These are phyloP conservation scores for Microstroma glucosiphilum DNA, from an alignment of 1,284 basidiomycete species.

Conservation along the genomic window DNA sequence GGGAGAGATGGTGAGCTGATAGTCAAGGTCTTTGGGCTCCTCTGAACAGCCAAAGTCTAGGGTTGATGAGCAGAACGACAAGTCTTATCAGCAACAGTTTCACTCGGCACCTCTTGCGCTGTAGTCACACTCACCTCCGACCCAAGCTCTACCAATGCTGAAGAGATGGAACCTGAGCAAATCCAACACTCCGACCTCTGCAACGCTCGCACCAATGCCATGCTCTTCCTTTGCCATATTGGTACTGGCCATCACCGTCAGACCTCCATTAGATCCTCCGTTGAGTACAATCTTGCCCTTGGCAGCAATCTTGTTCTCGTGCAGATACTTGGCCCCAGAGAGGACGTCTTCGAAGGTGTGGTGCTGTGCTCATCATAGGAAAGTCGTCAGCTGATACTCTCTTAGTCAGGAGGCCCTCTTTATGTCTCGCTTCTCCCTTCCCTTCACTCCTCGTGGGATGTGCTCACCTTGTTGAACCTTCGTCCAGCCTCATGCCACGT, in stretches of 20 bases:
- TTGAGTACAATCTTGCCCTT: slow-evolving; percentile 70
- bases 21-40: slow-evolving; percentile 41
- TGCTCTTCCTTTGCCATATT: slow-evolving; percentile 72
- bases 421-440: too few species aligned
- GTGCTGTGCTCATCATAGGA: too few species aligned
- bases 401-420: neutral
- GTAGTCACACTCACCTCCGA: slow-evolving; percentile 16
- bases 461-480: slow-evolving; percentile 24
- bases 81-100: too few species aligned
- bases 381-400: too few species aligned
- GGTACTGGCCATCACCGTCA: slow-evolving; percentile 70
- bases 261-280: slow-evolving; percentile 55
- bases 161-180: slow-evolving; percentile 56
- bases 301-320: slow-evolving; percentile 65
- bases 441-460: too few species aligned
- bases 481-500: slow-evolving; percentile 53
- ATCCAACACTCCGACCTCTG: slow-evolving; percentile 61
- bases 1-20: slow-evolving; percentile 41
- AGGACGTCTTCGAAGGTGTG: slow-evolving; percentile 68
- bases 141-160: slow-evolving; percentile 66
- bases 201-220: slow-evolving; percentile 59
- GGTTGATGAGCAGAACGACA: too few species aligned
- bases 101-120: too few species aligned
- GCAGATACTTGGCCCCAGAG: slow-evolving; percentile 63
- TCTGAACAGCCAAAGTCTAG: slow-evolving; percentile 72